Evolutionary conservation across 106 monocot genomes (phyloP), one percentile per base, ranked within the genome.

Genomic region (Platanthera guangdongensis): DNA sequence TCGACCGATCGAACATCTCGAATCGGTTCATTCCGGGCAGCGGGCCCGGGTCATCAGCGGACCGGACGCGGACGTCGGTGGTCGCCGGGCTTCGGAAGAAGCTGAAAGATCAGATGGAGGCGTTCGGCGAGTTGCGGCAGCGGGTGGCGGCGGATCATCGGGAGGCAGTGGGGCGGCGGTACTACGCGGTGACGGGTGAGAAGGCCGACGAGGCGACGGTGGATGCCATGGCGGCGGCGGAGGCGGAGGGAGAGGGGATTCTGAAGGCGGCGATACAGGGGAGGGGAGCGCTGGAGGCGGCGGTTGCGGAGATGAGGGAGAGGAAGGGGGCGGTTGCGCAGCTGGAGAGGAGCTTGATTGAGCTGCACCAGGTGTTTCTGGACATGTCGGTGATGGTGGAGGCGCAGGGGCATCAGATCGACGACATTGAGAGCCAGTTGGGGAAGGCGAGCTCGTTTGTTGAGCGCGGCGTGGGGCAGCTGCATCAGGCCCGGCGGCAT

Each of bases 401-500:
- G 50, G 73, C 72, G 39, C 87, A 87, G 72, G 87, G 87, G 13
- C 82, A 87, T 51, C 87, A 87, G 79, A 8, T 87, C 28, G 60
- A 87, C 68, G 82, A 84, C 75, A 87, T 87, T 10, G 84, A 87
- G 82, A 82, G 81, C 60, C 81, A 87, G 16, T 79, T 87, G 8
- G 73, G 60, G 5, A 70, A 80, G 45, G 87, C 87, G 0, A 79
- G 65, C 14, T 87, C 87, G 1, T 87, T 79, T 75, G 75, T 88
- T 16, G 52, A 82, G 47, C 32, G 39, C 1, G 88, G 82, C 2
- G 68, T 80, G 16, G 9, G 67, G 46, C 52, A 85, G 57, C 82
- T 88, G 8, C 50, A 50, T 9, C 18, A 10, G 50, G 80, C 80
- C 21, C 18, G 72, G 19, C 13, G 19, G 49, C 55, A 63, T 25